A percentile compares a stretch with the other conserved stretches of the same genome.
These are phyloP conservation scores for Platanthera zijinensis DNA, from an alignment of 106 monocot species.

Conservation along the genomic window DNA sequence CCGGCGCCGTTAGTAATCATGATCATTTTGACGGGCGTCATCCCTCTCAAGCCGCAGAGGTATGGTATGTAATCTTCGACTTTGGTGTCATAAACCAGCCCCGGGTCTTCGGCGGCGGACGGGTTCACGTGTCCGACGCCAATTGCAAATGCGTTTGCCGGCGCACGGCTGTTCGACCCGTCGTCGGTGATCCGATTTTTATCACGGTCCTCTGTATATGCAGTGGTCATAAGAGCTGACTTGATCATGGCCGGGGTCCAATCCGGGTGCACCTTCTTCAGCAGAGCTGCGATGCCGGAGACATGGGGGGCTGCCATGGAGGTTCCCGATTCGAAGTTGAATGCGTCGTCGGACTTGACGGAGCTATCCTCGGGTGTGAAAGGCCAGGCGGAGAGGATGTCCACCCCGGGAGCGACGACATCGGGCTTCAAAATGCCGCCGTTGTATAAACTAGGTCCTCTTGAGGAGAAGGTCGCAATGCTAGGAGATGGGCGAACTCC, in stretches of 20 bases:
- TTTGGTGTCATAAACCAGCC: slow-evolving; percentile 10
- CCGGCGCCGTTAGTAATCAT: not conserved
- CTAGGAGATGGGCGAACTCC: not conserved
- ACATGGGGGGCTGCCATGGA: slow-evolving; percentile 16
- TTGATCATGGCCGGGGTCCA: slow-evolving; percentile 27
- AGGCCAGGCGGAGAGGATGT: slow-evolving; percentile 17
- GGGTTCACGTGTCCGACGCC: slow-evolving; percentile 16
- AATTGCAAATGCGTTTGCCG: not conserved
- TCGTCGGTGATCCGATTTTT: slow-evolving; percentile 2
- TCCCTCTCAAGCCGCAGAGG: slow-evolving; percentile 12
- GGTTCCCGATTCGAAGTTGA: not conserved
- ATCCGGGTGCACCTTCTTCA: slow-evolving; percentile 10
- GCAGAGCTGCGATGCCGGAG: slow-evolving; percentile 8
- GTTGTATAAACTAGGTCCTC: slow-evolving; percentile 9
- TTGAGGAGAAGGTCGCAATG: slow-evolving; percentile 13
- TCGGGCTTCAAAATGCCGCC: slow-evolving; percentile 13
- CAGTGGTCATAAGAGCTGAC: slow-evolving; percentile 24
- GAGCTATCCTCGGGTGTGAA: not conserved
- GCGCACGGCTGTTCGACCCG: not conserved
- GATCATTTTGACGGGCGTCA: not conserved
- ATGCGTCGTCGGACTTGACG: not conserved
- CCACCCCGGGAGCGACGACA: slow-evolving; percentile 12
- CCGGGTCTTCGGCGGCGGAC: not conserved
- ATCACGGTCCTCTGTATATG: not conserved
- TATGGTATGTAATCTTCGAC: slow-evolving; percentile 9